These are phyloP conservation scores for Cercophora samala DNA, from an alignment of 495 filamentous ascomycete species.

Conservation along the genomic window DNA sequence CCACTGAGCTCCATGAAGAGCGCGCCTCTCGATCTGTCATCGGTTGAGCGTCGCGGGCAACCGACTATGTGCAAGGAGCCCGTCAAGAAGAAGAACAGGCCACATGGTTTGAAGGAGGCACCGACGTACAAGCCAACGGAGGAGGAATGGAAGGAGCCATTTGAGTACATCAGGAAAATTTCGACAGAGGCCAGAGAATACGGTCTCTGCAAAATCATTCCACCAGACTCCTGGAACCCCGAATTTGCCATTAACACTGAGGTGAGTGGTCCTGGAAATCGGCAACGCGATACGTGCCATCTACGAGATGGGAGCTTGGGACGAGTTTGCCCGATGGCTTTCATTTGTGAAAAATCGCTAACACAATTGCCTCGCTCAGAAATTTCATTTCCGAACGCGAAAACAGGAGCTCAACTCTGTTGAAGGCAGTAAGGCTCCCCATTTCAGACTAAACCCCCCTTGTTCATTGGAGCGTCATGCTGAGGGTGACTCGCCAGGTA, in stretches of 20 bases:
- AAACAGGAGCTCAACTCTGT: slow-evolving; percentile 97
- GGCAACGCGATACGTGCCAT: neutral
- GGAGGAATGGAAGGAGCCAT: slow-evolving; percentile 91
- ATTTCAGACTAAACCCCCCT: slow-evolving; percentile 21
- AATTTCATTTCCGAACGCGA: slow-evolving; percentile 94
- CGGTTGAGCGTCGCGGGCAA: slow-evolving; percentile 86
- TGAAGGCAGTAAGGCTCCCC: slow-evolving; percentile 80
- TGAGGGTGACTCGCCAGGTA: slow-evolving; percentile 55
- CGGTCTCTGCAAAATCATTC: slow-evolving; percentile 92
- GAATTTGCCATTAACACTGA: slow-evolving; percentile 95
- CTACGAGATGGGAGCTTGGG: neutral
- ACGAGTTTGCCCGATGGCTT: neutral
- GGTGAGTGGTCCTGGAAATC: slow-evolving; percentile 51
- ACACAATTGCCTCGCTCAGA: slow-evolving; percentile 47
- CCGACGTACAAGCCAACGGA: slow-evolving; percentile 87
- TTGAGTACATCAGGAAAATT: slow-evolving; percentile 89
- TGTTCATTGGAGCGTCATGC: slow-evolving; percentile 6
- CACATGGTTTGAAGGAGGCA: slow-evolving; percentile 83
- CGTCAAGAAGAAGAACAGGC: slow-evolving; percentile 67
- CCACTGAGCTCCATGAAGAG: slow-evolving; percentile 53
- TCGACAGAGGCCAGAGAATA: slow-evolving; percentile 76
- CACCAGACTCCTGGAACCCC: slow-evolving; percentile 90
- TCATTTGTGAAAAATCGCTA: neutral
- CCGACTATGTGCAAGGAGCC: slow-evolving; percentile 71
- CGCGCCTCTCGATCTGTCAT: slow-evolving; percentile 73